Percentiles rank a stretch among this genome's conserved stretches.
phyloP scores from a whole-genome alignment of 805 yeast genomes.

The Nakazawaea sp. region DNA sequence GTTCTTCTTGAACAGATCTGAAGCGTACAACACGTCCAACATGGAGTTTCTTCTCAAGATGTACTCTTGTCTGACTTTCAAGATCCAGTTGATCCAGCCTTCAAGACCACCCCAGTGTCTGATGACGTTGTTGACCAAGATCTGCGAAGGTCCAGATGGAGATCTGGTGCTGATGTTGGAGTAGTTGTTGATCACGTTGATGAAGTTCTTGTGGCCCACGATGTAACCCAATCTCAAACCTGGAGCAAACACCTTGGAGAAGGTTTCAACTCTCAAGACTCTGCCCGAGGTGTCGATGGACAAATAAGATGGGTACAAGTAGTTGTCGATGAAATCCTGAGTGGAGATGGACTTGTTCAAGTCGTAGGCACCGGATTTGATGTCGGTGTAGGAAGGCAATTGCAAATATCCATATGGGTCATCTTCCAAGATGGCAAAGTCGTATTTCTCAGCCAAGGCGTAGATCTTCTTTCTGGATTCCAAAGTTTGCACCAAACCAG shows the following conservation, averaged over 20 bases:
- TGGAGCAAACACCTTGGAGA: constrained; percentile 61
- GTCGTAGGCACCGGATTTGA: constrained; percentile 35
- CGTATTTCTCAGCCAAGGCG: constrained; percentile 45
- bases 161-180: constrained; percentile 43
- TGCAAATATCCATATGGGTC: constrained; percentile 64
- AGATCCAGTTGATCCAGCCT: constrained; percentile 75
- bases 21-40: constrained; percentile 39
- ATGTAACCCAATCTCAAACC: constrained; percentile 60
- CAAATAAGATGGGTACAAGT: constrained; percentile 39
- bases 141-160: constrained; percentile 54
- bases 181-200: constrained; percentile 33
- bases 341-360: constrained; percentile 27
- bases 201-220: constrained; percentile 40
- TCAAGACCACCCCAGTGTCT: constrained; percentile 59
- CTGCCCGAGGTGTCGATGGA: constrained; percentile 53
- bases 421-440: constrained; percentile 59
- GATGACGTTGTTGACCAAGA: constrained; percentile 45
- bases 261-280: constrained; percentile 56
- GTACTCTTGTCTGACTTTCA: constrained; percentile 60
- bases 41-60: constrained; percentile 60
- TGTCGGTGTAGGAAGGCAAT: constrained; percentile 33
- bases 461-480: constrained; percentile 45
- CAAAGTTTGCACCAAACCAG: constrained; percentile 47
- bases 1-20: constrained; percentile 35
- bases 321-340: constrained; percentile 38